Evolutionary conservation across 208 protist species (phyloP).

Genomic region (Leishmania guyanensis): DNA sequence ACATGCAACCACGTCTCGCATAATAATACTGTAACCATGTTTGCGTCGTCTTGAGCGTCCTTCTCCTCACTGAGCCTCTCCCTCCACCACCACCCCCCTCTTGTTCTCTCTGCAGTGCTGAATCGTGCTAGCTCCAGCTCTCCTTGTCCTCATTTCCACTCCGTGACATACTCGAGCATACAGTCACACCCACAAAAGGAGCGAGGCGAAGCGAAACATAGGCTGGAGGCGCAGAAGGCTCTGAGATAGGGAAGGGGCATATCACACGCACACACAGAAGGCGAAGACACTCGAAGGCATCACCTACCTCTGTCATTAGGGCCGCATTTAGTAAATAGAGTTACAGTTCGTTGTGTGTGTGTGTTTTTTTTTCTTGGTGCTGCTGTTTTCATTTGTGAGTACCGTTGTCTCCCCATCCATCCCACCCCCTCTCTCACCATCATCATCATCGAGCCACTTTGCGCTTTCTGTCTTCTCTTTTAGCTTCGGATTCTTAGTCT

Average conservation of each 20-base stretch:
- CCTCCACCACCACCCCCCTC: not conserved
- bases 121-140: not conserved
- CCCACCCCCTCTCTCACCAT: not conserved
- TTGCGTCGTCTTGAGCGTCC: not conserved
- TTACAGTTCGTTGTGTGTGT: not conserved
- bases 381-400: not conserved
- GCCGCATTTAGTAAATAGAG: not conserved
- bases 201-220: not conserved
- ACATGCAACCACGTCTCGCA: not conserved
- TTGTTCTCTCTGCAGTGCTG: not conserved
- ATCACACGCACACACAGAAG: not conserved
- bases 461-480: not conserved
- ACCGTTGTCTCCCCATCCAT: not conserved
- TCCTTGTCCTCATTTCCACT: not conserved
- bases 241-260: not conserved
- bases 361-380: not conserved
- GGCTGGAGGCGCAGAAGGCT: not conserved
- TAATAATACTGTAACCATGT: not conserved
- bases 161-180: not conserved
- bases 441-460: not conserved
- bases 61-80: not conserved
- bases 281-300: not conserved
- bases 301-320: not conserved
- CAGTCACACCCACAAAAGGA: not conserved
- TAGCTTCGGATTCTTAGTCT: not conserved